Base-by-base conservation (phyloP, 192 early-diverging fungal species). In the Podila horticola region DNA sequence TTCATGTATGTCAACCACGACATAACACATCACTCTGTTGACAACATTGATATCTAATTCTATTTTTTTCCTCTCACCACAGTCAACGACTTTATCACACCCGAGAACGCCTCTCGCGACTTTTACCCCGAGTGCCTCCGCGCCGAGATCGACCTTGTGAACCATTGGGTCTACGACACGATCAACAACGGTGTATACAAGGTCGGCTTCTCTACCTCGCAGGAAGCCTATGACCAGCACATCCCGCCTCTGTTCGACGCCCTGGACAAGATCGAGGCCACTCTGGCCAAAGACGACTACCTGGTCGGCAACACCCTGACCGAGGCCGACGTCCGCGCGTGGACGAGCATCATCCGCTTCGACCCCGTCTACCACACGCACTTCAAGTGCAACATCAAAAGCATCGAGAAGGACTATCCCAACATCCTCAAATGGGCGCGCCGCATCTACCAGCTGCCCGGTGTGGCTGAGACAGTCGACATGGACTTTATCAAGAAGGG, bases 131-230 rank as follows among this genome's bases (percentile, higher is more conserved):
- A 92, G 55, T 63, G 89, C 29, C 87, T 97, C 62, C 86, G 84
- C 30, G 36, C 66, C 13, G 86, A 94, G 65, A 98, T 99, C 73
- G 98, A 99, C 69, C 88, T 83, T 11, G 67, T 93, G 41, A 99
- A 99, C 84, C 87, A 86, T 52, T 98, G 96, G 96, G 83, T 99
- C 62, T 99, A 99, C 76, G 92, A 97, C 74, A 90, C 89, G 0
- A 90, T 99, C 73, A 99, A 99, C 86, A 98, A 98, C 74, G 98
- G 98, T 34, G 97, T 98, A 9, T 97, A 97, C 89, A 96, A 97
- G 81, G 79, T 88, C 58, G 97, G 97, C 0, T 97, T 99, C 81
- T 96, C 97, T 0, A 92, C 95, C 13, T 84, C 90, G 0, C 97
- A 99, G 85, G 86, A 83, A 0, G 94, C 93, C 4, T 99, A 99